phyloP scores from a whole-genome alignment of 2,329 filamentous ascomycete genomes.

The Botrytis hyacinthi region DNA sequence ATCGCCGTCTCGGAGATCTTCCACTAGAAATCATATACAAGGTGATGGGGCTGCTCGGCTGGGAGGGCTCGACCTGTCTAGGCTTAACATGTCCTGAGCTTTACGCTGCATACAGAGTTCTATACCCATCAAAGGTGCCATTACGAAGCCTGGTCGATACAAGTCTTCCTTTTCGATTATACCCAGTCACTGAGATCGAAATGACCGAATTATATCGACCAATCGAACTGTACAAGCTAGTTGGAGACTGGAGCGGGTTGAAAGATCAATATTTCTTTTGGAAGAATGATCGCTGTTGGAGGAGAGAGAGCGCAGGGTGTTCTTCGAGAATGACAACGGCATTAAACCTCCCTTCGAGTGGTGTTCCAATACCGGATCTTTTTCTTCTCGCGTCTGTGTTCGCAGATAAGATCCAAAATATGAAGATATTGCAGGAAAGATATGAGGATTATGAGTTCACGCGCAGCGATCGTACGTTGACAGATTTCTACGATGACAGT shows the following conservation, averaged over 20 bases:
- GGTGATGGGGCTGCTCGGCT: not conserved
- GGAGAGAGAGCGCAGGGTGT: not conserved
- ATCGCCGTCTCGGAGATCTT: not conserved
- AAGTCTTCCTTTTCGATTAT: too few species aligned
- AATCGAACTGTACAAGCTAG: not conserved
- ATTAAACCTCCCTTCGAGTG: not conserved
- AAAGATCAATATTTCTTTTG: not conserved
- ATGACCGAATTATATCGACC: not conserved
- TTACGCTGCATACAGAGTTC: not conserved
- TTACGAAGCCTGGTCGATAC: not conserved
- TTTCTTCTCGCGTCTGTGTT: not conserved
- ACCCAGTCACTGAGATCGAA: not conserved
- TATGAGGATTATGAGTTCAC: not conserved
- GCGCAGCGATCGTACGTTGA: not conserved
- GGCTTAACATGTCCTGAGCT: not conserved
- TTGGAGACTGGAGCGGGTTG: not conserved
- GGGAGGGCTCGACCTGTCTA: not conserved
- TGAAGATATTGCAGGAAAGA: not conserved
- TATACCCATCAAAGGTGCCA: not conserved
- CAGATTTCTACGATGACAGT: not conserved
- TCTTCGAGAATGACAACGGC: rapidly evolving
- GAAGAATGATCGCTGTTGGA: not conserved
- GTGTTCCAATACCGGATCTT: not conserved
- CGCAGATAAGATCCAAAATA: not conserved
- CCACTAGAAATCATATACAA: not conserved